Conservation (phyloP, 106 monocot genomes). For the Phalaenopsis equestris region DNA sequence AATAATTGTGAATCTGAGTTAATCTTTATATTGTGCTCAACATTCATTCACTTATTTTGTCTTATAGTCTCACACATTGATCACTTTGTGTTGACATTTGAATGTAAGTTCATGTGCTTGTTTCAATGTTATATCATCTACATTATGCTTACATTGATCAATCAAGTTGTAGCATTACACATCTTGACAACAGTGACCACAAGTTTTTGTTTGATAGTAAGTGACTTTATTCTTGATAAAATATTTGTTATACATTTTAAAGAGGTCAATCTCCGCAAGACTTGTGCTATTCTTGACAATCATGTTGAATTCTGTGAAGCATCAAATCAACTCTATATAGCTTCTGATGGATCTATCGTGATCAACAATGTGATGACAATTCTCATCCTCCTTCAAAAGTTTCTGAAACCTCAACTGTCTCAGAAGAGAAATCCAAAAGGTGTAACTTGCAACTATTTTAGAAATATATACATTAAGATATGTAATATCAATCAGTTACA, state of each 20-base stretch:
- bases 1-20: too few species aligned
- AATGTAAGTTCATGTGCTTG: too few species aligned
- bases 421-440: slow-evolving; percentile 1
- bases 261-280: slow-evolving; percentile 17
- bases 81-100: too few species aligned
- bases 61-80: too few species aligned
- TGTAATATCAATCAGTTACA: neutral
- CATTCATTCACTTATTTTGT: too few species aligned
- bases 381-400: neutral
- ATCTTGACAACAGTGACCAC: too few species aligned
- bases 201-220: neutral
- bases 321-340: neutral
- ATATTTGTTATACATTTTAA: neutral
- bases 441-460: neutral
- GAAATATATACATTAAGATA: neutral
- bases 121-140: too few species aligned
- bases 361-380: neutral
- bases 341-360: neutral
- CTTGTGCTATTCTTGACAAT: slow-evolving; percentile 14
- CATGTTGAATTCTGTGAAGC: slow-evolving; percentile 9
- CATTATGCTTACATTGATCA: too few species aligned
- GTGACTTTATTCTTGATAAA: neutral
- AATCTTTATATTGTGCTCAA: too few species aligned
- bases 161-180: too few species aligned
- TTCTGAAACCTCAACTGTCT: neutral